Conservation (phyloP, 2,329 filamentous ascomycete genomes). For the Penicillium sp. region DNA sequence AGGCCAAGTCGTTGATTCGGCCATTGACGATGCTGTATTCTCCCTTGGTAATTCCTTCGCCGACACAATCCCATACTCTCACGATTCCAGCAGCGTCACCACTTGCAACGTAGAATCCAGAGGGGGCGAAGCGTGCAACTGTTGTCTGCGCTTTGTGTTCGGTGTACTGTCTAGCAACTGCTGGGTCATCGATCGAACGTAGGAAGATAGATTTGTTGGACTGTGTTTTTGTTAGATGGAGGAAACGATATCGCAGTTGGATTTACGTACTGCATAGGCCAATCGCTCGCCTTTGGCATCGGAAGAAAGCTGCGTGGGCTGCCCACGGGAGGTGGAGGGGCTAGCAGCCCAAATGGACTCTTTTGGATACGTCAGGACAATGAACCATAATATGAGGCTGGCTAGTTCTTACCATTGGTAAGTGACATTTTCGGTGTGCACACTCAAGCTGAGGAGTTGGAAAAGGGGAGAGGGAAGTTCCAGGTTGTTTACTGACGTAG, state of each 20-base stretch:
- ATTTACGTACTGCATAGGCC: constrained; percentile 73
- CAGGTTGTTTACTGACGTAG: constrained; percentile 23
- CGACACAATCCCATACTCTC: constrained; percentile 83
- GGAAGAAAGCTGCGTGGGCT: constrained; percentile 81
- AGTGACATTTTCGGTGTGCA: constrained; percentile 41
- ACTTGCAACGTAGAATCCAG: constrained; percentile 89
- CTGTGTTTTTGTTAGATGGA: constrained; percentile 45
- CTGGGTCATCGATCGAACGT: constrained; percentile 86
- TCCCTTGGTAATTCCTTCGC: constrained; percentile 84
- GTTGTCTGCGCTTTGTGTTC: constrained; percentile 85
- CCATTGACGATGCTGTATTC: constrained; percentile 94
- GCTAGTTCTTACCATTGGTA: constrained; percentile 38
- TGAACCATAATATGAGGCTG: background rate
- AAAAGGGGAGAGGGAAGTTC: background rate
- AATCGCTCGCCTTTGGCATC: constrained; percentile 88
- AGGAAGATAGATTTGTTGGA: constrained; percentile 96
- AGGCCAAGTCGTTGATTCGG: constrained; percentile 91
- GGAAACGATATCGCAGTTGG: background rate
- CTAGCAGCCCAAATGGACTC: constrained; percentile 77
- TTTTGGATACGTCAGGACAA: constrained; percentile 40
- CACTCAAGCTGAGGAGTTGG: constrained; percentile 7
- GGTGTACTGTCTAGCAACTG: constrained; percentile 82
- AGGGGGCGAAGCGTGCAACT: constrained; percentile 89
- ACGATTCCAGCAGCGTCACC: constrained; percentile 83
- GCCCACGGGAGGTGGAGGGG: constrained; percentile 77